Evolutionary conservation across 2,329 filamentous ascomycete genomes (phyloP).

Genomic region (Aureobasidium vineae): DNA sequence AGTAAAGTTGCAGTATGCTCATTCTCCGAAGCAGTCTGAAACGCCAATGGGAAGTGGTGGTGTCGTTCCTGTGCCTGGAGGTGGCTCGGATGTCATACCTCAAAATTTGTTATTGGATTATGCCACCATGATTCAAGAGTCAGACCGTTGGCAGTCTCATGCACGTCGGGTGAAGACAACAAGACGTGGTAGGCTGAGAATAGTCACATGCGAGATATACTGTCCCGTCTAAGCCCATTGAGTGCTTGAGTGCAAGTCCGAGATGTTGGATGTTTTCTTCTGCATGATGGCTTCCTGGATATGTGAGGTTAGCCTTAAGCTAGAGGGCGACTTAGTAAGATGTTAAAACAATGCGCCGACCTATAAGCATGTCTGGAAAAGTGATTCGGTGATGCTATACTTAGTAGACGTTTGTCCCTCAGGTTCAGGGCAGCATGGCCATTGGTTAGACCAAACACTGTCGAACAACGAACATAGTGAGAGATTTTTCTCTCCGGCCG

Average conservation of each 20-base stretch:
- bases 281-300: not conserved
- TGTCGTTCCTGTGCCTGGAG: not conserved
- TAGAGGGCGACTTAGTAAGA: slow-evolving; percentile 6
- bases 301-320: not conserved
- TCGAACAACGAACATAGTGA: not conserved
- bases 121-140: not conserved
- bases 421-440: not conserved
- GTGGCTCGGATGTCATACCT: not conserved
- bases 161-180: not conserved
- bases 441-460: not conserved
- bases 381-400: not conserved
- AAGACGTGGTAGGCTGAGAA: slow-evolving; percentile 3
- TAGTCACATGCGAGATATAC: not conserved
- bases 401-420: not conserved
- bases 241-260: not conserved
- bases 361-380: not conserved
- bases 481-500: not conserved
- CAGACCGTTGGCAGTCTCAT: not conserved
- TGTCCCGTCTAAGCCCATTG: not conserved
- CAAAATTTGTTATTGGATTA: not conserved
- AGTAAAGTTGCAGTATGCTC: not conserved
- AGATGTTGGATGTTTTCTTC: not conserved
- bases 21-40: not conserved
- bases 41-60: not conserved
- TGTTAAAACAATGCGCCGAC: not conserved